Base-by-base conservation (phyloP, 805 yeast species). In the Candida stauntonica region DNA sequence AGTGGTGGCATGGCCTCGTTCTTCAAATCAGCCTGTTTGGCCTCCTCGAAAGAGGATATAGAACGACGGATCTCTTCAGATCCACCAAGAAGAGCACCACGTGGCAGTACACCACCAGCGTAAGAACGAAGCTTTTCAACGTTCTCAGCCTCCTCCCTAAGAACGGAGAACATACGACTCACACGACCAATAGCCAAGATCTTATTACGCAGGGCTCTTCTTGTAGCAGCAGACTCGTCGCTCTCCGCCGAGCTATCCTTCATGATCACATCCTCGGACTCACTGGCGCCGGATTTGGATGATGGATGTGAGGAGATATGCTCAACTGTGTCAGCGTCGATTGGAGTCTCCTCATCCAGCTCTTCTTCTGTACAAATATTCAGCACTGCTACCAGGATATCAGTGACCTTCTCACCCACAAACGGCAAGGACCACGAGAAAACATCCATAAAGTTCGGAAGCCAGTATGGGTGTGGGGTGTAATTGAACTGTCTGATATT, bases 391-490 rank as follows among this genome's bases (percentile, higher is more conserved):
- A 87, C 84, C 56, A 91, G 71, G 83, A 91, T 89, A 58, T 93
- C 98, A 12, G 95, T 86, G 38, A 89, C 85, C 57, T 93, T 86
- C 60, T 91, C 96, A 16, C 97, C 98, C 17, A 93, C 97, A 67
- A 93, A 91, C 7, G 98, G 99, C 41, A 91, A 68, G 2, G 96
- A 86, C 98, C 98, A 93, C 9, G 95, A 83, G 62, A 91, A 91
- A 6, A 91, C 96, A 61, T 93, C 97, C 95, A 89, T 87, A 54
- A 89, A 86, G 60, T 88, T 88, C 7, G 98, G 98, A 50, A 93
- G 70, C 87, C 95, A 88, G 64, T 93, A 91, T 1, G 99, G 99
- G 63, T 91, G 98, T 5, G 96, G 95, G 20, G 88, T 79, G 54
- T 81, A 66, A 62, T 89, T 88, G 69, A 93, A 91, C 63, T 91